Percentiles rank a stretch among this genome's conserved stretches.
These are phyloP conservation scores for Fusarium sp. DNA, from an alignment of 2,329 filamentous ascomycete species.

Conservation along the genomic window DNA sequence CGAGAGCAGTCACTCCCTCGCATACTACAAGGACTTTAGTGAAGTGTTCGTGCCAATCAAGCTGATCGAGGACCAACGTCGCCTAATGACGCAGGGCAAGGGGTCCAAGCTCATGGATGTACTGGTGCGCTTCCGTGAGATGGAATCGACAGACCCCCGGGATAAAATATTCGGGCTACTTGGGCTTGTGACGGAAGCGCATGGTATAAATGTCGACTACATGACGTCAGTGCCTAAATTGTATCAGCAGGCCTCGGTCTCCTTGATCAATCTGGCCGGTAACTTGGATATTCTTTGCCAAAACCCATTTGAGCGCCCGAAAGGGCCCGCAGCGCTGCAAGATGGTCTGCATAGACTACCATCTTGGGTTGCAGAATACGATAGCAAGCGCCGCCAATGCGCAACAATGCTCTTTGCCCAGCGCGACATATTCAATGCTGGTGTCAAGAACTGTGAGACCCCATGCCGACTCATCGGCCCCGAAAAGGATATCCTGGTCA, in stretches of 20 bases:
- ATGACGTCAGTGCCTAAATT: not conserved
- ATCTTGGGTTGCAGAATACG: conserved; percentile 18
- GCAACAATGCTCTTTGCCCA: conserved; percentile 14
- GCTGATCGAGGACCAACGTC: conserved; percentile 20
- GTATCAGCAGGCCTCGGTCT: not conserved
- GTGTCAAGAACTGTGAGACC: not conserved
- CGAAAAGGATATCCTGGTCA: not conserved
- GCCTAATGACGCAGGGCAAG: rapidly evolving
- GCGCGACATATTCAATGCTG: conserved; percentile 4
- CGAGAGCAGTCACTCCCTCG: not conserved
- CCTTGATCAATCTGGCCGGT: conserved; percentile 1
- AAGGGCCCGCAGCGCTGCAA: not conserved
- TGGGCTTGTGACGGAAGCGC: conserved; percentile 4
- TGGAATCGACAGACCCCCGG: conserved; percentile 1
- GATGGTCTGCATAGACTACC: not conserved
- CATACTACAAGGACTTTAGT: not conserved
- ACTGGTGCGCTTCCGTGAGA: not conserved
- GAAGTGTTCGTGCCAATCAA: not conserved
- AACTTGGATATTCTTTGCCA: conserved; percentile 26
- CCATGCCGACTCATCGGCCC: not conserved
- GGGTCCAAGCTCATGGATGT: conserved; percentile 6
- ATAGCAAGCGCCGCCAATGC: not conserved
- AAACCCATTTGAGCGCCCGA: not conserved
- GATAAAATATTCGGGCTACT: conserved; percentile 16
- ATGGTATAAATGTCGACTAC: conserved; percentile 13